Evolutionary conservation across 108 stramenopile species (phyloP).

Genomic region (Phaeodactylum tricornutum): DNA sequence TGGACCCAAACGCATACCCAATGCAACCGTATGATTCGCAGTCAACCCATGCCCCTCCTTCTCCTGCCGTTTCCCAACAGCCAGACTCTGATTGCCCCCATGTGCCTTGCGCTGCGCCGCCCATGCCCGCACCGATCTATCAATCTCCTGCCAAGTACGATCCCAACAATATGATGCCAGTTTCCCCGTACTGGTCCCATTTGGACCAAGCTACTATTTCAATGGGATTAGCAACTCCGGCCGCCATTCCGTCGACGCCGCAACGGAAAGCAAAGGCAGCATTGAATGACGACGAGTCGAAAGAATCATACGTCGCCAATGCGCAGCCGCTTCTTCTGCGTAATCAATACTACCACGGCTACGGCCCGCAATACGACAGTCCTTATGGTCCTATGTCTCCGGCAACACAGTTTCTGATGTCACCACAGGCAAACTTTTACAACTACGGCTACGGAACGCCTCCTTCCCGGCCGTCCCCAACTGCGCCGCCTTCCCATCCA

Average conservation of each 20-base stretch:
- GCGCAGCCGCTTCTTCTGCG: slow-evolving; percentile 33
- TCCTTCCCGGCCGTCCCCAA: no score
- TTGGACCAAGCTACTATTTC: slow-evolving; percentile 30
- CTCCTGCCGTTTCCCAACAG: background rate
- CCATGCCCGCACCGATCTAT: slow-evolving; percentile 2
- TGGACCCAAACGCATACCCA: no score
- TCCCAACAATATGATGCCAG: slow-evolving; percentile 3
- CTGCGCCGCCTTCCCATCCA: slow-evolving; percentile 1
- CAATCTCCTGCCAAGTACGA: slow-evolving; percentile 25
- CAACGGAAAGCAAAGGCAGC: background rate
- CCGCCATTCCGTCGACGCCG: slow-evolving; percentile 3
- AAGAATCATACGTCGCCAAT: slow-evolving; percentile 9
- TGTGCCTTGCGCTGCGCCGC: background rate
- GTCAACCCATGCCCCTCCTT: background rate
- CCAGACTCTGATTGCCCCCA: background rate
- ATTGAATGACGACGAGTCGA: slow-evolving; percentile 1
- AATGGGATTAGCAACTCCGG: slow-evolving; percentile 28
- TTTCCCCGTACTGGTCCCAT: slow-evolving; percentile 49
- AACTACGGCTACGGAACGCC: slow-evolving; percentile 23
- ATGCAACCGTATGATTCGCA: background rate
- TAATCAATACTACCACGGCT: slow-evolving; percentile 15
- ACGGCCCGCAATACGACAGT: slow-evolving; percentile 8
- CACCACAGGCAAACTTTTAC: slow-evolving; percentile 25
- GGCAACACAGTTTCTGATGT: slow-evolving; percentile 57
- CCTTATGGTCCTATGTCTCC: slow-evolving; percentile 42